phyloP scores from a whole-genome alignment of 73 alveolate genomes.

The Paramecium octaurelia region DNA sequence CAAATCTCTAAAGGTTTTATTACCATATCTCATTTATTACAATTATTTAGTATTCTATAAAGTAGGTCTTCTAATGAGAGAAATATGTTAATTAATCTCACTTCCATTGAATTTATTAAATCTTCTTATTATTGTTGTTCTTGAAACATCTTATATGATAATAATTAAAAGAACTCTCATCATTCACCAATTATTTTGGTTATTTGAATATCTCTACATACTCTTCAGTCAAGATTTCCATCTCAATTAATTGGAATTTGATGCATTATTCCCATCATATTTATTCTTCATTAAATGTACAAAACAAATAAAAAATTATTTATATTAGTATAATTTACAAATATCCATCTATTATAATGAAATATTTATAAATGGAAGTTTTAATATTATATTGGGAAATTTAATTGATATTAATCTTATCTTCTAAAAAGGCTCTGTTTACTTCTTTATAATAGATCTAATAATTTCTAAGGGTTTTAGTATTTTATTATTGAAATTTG shows the following conservation, averaged over 20 bases:
- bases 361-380: too few species aligned
- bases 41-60: slow-evolving; percentile 86
- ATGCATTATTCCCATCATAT: background rate
- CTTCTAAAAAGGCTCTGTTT: too few species aligned
- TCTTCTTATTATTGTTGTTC: background rate
- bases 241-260: slow-evolving; percentile 12
- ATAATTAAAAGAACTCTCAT: background rate
- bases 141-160: slow-evolving; percentile 31
- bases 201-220: slow-evolving; percentile 45
- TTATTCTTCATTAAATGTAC: background rate
- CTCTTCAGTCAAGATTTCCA: slow-evolving; percentile 31
- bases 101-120: background rate
- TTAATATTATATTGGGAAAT: too few species aligned
- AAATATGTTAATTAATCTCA: background rate
- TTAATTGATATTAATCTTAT: too few species aligned
- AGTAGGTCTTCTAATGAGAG: slow-evolving; percentile 55
- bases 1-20: slow-evolving; percentile 94
- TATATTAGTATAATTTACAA: background rate
- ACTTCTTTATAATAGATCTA: too few species aligned
- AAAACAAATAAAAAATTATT: background rate
- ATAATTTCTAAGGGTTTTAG: too few species aligned
- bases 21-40: slow-evolving; percentile 97
- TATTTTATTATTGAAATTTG: too few species aligned
- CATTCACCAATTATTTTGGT: background rate
- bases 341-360: background rate